Evolutionary conservation across 257 asterid species (phyloP).

Genomic region (Nicotiana benthamiana): DNA sequence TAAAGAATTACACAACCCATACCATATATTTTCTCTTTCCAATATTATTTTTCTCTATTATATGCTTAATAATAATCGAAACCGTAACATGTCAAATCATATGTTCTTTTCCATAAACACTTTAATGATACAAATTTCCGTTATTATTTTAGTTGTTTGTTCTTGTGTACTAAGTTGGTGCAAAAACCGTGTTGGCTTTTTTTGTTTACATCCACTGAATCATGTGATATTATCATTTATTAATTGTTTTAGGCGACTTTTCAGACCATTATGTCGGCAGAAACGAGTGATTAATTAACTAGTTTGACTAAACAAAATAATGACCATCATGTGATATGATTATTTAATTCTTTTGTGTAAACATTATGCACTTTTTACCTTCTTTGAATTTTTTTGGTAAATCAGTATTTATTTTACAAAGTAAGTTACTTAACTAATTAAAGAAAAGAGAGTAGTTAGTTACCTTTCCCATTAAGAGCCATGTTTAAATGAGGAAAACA

Average conservation of each 20-base stretch:
- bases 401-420: not conserved
- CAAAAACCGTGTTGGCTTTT: not conserved
- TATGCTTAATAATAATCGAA: not conserved
- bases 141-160: not conserved
- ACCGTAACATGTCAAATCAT: not conserved
- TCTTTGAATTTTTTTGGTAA: not conserved
- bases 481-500: too few relatives aligned
- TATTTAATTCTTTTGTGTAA: not conserved
- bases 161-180: not conserved
- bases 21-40: not conserved
- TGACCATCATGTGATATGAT: conserved; percentile 1
- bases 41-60: not conserved
- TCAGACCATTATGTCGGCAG: conserved; percentile 4
- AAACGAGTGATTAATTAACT: not conserved
- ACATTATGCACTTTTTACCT: not conserved
- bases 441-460: not conserved
- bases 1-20: not conserved
- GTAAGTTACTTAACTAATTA: not conserved
- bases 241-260: not conserved
- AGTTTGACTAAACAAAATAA: conserved; percentile 4
- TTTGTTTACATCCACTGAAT: conserved; percentile 1
- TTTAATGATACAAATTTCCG: not conserved
- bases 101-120: not conserved
- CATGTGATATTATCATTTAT: not conserved
- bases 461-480: too few relatives aligned